Conservation (phyloP, 1,139 yeast genomes). For the Blastobotrys ciferrii region DNA sequence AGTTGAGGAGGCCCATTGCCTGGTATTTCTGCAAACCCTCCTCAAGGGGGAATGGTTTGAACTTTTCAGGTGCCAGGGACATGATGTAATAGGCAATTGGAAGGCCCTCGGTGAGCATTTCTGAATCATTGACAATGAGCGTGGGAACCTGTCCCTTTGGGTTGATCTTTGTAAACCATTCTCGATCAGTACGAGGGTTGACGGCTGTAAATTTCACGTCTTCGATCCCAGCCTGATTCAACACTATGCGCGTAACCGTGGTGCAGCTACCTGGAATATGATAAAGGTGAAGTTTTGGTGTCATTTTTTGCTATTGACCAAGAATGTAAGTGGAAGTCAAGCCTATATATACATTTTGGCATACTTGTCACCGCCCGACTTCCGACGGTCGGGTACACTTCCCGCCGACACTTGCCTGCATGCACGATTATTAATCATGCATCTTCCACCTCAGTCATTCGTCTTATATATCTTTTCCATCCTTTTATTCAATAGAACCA, state of each 20-base stretch:
- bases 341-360: no score
- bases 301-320: conserved; percentile 1
- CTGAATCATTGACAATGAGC: neutral
- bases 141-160: conserved; percentile 5
- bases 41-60: conserved; percentile 5
- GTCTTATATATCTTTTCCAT: no score
- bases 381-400: no score
- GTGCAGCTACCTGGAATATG: conserved; percentile 3
- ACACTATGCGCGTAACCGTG: neutral
- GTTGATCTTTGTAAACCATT: neutral
- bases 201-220: conserved; percentile 1
- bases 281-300: conserved; percentile 4
- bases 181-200: neutral
- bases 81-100: conserved; percentile 5
- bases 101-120: conserved; percentile 6
- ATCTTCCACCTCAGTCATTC: no score
- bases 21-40: conserved; percentile 5
- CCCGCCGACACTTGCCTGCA: no score
- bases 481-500: no score
- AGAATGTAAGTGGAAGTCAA: no score
- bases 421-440: no score
- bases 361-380: no score
- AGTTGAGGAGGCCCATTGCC: conserved; percentile 2
- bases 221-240: conserved; percentile 3
- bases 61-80: conserved; percentile 8